Evolutionary conservation across 2,329 filamentous ascomycete species (phyloP), one percentile per base, ranked within the genome.

Genomic region (Talaromyces funiculosus): DNA sequence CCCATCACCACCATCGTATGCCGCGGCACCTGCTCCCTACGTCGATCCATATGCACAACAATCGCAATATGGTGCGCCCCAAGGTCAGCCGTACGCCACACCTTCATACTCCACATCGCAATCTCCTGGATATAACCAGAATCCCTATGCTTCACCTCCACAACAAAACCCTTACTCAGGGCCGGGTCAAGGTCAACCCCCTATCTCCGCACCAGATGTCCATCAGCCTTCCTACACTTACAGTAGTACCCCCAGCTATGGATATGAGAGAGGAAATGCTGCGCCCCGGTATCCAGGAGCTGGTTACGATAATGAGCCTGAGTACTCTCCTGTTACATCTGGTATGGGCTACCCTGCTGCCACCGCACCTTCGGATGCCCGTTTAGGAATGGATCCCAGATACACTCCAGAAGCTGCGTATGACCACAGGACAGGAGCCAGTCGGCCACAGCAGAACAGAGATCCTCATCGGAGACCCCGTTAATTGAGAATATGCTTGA

Each of bases 381-480:
- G 75, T 70, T 73, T 75, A 71, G 71, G 69, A 72, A 74, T 76
- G 70, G 75, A 77, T 60, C 67, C 73, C 60, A 76, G 75, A 72
- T 77, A 76, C 65, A 73, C 74, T 61, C 71, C 74, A 65, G 75
- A 77, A 62, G 70, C 69, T 37, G 53, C 61, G 51, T 73, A 72
- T 63, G 74, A 75, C 64, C 72, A 71, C 64, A 65, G 65, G 56
- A 53, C 62, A 35, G 63, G 62, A 53, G 47, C 63, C 57, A 73
- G 67, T 70, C 73, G 75, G 66, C 72, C 73, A 66, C 74, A 75
- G 62, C 69, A 71, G 66, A 66, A 74, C 64, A 72, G 75, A 59
- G 70, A 75, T 63, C 64, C 67, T 62, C 72, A 71, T n/a, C 74
- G 75, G 59, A 71, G 73, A 59, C 66, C 72, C 60, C 73, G 74